phyloP scores from a whole-genome alignment of 257 asterid species.

The Nicotiana undulata region DNA sequence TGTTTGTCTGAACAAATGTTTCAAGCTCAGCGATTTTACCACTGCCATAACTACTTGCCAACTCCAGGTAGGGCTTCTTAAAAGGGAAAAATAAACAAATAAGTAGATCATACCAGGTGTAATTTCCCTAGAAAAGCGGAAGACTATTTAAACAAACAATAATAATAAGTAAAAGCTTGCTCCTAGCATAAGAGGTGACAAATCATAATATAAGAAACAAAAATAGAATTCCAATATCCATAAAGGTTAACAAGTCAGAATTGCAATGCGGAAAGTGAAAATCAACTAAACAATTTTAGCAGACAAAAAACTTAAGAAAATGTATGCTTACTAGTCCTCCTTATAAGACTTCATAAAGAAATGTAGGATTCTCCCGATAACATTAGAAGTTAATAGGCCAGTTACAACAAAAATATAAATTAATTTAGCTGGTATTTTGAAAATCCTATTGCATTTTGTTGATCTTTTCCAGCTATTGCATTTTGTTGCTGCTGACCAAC shows the following conservation, averaged over 20 bases:
- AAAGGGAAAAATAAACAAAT: not conserved
- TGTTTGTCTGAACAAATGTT: conserved; percentile 48
- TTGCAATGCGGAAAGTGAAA: not conserved
- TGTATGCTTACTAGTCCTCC: not conserved
- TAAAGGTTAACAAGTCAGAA: not conserved
- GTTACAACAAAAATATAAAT: not conserved
- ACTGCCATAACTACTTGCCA: conserved; percentile 56
- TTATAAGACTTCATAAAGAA: not conserved
- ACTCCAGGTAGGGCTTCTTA: conserved; percentile 74
- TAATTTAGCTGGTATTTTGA: no score
- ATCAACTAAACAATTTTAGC: not conserved
- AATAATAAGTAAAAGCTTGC: not conserved
- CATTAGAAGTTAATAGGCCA: not conserved
- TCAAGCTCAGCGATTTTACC: conserved; percentile 83
- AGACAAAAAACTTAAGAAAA: not conserved
- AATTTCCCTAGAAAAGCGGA: not conserved
- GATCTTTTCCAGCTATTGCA: no score
- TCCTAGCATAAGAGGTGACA: no score
- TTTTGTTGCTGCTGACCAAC: no score
- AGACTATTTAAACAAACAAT: not conserved
- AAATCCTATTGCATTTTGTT: no score
- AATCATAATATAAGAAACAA: not conserved
- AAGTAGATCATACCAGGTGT: not conserved
- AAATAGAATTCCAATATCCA: not conserved
- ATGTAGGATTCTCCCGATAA: not conserved